Evolutionary conservation across 176 grass and related monocot species (phyloP), one percentile per base, ranked within the genome.

Genomic region (Olyra latifolia): DNA sequence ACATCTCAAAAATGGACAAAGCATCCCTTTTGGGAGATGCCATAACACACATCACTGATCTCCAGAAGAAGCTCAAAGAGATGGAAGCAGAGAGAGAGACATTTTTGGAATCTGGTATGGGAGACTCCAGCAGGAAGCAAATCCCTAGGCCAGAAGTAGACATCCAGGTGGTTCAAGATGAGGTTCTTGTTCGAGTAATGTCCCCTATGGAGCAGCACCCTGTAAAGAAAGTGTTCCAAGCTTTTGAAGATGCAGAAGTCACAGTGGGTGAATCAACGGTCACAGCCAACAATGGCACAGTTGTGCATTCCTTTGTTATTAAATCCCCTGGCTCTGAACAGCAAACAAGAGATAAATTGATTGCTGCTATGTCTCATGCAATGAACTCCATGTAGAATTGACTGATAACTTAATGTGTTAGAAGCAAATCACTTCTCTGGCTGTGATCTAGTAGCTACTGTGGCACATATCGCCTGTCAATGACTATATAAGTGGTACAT

Each of bases 1-100:
- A 90, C 78, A 95, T 95, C 54, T 92, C 93, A 16, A 95, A 92
- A 84, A 90, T 95, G 89, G 93, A 95, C 56, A 95, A 95, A 72
- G 93, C 93, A 17, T 95, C 93, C 13, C 75, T 95, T 27, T 86
- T 96, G 52, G 90, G 85, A n/a, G 90, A 96, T 59, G 87, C 93
- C 28, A 88, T 92, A 76, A 63, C 82, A 0, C 85, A 96, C 76
- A 96, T 96, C 45, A 89, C 85, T 28, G 87, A 96, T 56, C 88
- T 96, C 65, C 90, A 96, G 69, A 88, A 88, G 81, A 92, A 80
- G 75, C 27, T 96, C 58, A 77, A 87, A 53, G 90, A 96, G 42
- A 88, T 96, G 87, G 93, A 96, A 71, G 48, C 67, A 13, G 93
- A 96, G 71, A 88, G 62, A 61, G 90, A 92, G 17, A 80, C 53